phyloP scores from a whole-genome alignment of 108 stramenopile species.

The Pseudonitzschia pungens region DNA sequence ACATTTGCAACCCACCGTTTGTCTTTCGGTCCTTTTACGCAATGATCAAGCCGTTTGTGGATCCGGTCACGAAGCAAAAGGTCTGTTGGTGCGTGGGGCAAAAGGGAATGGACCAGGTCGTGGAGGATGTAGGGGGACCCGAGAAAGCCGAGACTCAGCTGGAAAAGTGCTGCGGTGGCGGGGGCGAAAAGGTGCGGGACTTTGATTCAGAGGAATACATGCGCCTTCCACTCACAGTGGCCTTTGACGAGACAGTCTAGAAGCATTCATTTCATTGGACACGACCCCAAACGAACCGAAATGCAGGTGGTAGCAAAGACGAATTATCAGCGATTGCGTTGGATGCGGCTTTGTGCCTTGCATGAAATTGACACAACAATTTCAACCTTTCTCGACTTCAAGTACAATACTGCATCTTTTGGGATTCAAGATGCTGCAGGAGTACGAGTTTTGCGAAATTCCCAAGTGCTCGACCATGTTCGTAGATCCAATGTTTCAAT shows the following conservation, averaged over 20 bases:
- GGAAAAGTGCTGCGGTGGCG: constrained; percentile 68
- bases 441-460: too few relatives aligned
- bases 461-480: too few relatives aligned
- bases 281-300: too few relatives aligned
- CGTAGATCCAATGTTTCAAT: too few relatives aligned
- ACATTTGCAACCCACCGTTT: constrained; percentile 83
- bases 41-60: constrained; percentile 82
- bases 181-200: constrained; percentile 19
- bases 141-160: constrained; percentile 20
- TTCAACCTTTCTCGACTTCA: too few relatives aligned
- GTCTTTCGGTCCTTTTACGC: constrained; percentile 86
- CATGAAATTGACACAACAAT: too few relatives aligned
- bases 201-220: constrained; percentile 73
- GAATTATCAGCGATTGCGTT: too few relatives aligned
- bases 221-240: constrained; percentile 54
- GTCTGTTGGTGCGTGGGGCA: constrained; percentile 72
- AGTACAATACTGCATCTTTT: too few relatives aligned
- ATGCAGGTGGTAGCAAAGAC: too few relatives aligned
- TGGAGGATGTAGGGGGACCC: constrained; percentile 37
- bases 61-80: constrained; percentile 82
- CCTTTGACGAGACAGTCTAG: constrained; percentile 53
- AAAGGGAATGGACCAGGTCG: constrained; percentile 43
- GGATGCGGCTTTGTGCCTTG: too few relatives aligned
- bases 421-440: too few relatives aligned
- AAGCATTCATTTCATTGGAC: too few relatives aligned